Evolutionary conservation across 1,284 basidiomycete species (phyloP).

Genomic region (Trichosporon inkin): DNA sequence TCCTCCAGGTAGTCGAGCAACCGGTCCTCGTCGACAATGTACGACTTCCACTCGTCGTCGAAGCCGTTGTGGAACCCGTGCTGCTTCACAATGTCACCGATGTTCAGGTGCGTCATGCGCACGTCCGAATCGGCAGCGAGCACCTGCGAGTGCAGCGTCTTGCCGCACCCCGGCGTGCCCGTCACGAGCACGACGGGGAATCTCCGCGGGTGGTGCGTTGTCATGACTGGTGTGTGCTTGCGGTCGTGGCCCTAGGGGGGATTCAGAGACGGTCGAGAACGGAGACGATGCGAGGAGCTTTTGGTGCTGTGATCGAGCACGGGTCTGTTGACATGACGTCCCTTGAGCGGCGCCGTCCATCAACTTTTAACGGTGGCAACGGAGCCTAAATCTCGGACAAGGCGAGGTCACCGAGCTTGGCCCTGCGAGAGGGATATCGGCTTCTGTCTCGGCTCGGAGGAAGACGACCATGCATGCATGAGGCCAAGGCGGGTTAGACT

Average conservation of each 20-base stretch:
- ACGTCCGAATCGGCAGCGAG: slow-evolving; percentile 58
- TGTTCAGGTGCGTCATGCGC: slow-evolving; percentile 73
- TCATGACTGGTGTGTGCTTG: slow-evolving; percentile 33
- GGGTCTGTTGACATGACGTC: too few species aligned
- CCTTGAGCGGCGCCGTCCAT: too few species aligned
- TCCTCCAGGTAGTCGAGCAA: slow-evolving; percentile 84
- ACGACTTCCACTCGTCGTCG: slow-evolving; percentile 93
- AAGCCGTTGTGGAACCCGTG: slow-evolving; percentile 76
- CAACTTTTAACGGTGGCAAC: slow-evolving; percentile 5
- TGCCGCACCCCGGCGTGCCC: slow-evolving; percentile 67
- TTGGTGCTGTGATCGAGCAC: too few species aligned
- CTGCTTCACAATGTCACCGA: slow-evolving; percentile 84
- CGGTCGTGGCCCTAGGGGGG: neutral
- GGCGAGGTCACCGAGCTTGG: neutral
- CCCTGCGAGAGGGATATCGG: too few species aligned
- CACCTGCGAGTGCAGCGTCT: slow-evolving; percentile 83
- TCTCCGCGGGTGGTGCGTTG: slow-evolving; percentile 48
- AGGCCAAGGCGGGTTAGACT: too few species aligned
- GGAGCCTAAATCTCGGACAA: neutral
- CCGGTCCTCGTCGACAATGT: slow-evolving; percentile 94
- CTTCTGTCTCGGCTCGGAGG: too few species aligned
- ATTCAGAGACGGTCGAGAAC: neutral
- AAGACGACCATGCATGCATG: too few species aligned
- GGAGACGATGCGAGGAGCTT: too few species aligned
- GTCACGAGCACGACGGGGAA: slow-evolving; percentile 86